phyloP scores from a whole-genome alignment of 139 green algal species.

The Micractinium conductrix region DNA sequence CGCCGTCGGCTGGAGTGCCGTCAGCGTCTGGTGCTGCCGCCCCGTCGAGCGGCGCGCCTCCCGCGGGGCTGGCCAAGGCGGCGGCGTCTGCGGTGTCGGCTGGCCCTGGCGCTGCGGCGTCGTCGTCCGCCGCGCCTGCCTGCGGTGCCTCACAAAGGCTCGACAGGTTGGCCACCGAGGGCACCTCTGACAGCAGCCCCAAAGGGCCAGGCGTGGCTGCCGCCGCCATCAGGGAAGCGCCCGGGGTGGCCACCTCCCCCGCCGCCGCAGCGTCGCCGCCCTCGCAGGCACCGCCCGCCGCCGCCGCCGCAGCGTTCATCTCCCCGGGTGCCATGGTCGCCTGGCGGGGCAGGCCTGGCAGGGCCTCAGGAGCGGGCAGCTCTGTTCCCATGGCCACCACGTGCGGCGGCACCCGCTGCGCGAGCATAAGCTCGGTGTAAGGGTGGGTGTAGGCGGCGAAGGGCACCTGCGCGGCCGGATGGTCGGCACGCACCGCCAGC shows the following conservation, averaged over 20 bases:
- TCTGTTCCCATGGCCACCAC: constrained; percentile 7
- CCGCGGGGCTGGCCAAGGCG: background rate
- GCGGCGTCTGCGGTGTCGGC: constrained; percentile 8
- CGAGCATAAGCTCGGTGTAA: constrained; percentile 64
- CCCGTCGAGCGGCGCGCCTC: background rate
- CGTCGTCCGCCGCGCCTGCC: background rate
- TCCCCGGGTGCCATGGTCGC: background rate
- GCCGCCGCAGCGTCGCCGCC: constrained; percentile 1
- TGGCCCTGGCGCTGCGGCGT: background rate
- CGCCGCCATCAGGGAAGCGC: background rate
- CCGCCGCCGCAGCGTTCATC: background rate
- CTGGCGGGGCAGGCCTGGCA: background rate
- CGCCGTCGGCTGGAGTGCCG: background rate
- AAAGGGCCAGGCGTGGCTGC: constrained; percentile 9
- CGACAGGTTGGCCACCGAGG: constrained; percentile 8
- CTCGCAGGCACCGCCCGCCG: background rate
- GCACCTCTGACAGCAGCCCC: background rate
- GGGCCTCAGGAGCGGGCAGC: background rate
- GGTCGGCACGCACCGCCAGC: background rate
- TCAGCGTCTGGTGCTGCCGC: constrained; percentile 16
- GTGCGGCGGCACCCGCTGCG: constrained; percentile 37
- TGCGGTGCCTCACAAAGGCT: background rate
- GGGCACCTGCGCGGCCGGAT: background rate
- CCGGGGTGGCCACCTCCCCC: constrained; percentile 5
- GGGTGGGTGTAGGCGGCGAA: constrained; percentile 63